Percentiles rank a stretch among this genome's conserved stretches.
Evolutionary conservation across 768 basidiomycete genomes (phyloP).

Genomic region (Amanita rubescens): DNA sequence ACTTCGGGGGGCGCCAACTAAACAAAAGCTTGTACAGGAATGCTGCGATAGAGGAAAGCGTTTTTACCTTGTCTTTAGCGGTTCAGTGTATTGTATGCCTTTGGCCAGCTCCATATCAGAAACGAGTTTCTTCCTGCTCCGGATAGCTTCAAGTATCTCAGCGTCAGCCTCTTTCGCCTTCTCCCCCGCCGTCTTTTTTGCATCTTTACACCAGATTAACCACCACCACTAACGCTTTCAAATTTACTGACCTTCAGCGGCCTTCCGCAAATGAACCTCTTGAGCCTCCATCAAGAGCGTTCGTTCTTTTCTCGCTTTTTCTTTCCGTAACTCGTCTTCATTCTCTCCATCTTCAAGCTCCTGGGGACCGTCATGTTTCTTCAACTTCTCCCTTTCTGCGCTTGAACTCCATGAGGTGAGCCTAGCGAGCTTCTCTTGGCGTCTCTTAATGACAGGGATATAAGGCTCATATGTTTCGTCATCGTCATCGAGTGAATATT

Average conservation of each 20-base stretch:
- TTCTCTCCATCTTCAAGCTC: conserved; percentile 69
- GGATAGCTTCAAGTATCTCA: conserved; percentile 86
- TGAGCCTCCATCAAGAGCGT: conserved; percentile 91
- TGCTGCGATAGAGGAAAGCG: background rate
- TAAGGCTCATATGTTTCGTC: conserved; percentile 75
- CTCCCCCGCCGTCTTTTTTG: conserved; percentile 82
- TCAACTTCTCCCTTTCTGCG: conserved; percentile 43
- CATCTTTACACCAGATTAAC: conserved; percentile 38
- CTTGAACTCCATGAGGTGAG: conserved; percentile 56
- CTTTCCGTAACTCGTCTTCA: conserved; percentile 70
- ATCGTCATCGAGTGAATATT: conserved; percentile 56
- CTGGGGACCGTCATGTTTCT: conserved; percentile 51
- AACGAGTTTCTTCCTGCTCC: conserved; percentile 82
- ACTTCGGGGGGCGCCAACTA: conserved; percentile 87
- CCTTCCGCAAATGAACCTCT: conserved; percentile 84
- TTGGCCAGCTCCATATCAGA: conserved; percentile 91
- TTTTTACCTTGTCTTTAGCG: conserved; percentile 70
- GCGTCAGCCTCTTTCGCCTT: conserved; percentile 85
- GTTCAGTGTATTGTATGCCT: conserved; percentile 86
- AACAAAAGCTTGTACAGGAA: conserved; percentile 3
- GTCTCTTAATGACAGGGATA: conserved; percentile 78
- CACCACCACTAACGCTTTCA: background rate
- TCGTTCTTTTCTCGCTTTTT: conserved; percentile 74
- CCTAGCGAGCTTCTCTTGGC: conserved; percentile 73
- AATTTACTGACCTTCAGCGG: conserved; percentile 57